Base-by-base conservation (phyloP, 805 yeast genomes). In the Cyberlindnera euphorbiae region DNA sequence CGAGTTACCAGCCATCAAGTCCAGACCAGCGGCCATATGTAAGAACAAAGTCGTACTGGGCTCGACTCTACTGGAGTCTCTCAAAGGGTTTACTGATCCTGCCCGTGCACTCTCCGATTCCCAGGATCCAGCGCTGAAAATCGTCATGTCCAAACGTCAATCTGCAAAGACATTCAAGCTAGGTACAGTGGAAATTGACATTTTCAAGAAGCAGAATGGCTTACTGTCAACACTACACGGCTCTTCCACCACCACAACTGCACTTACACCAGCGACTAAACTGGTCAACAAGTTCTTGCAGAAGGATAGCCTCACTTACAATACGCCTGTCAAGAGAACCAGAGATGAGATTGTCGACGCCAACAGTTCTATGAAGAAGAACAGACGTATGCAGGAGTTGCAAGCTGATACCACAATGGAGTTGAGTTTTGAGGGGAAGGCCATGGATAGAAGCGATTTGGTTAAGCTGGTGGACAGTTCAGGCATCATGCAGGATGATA, bases 381-480 rank as follows among this genome's bases (percentile, higher is more conserved):
- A 54, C 32, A 51, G 42, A 36, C 44, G 58, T 26, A 42, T 46
- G 38, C 23, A 30, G 1, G 42, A 35, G 14, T 11, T 41, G 5
- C 39, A 44, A 21, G 36, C 34, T 4, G 52, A 52, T 16, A 44
- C 58, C 2, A 47, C 59, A 2, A 60, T 64, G 53, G 72, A 66
- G 17, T 40, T 66, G 34, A 64, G 69, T 49, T 66, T 66, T 39
- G 72, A 66, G 44, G 72, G 72, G 8, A 66, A 66, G 40, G 72
- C 71, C 2, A 53, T 66, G 58, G 66, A 65, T 46, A 59, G 58
- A 35, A 62, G 62, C 38, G 72, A 66, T 46, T 45, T 64, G 11
- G 63, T 64, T 27, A 58, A 63, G 30, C 52, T 66, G 47, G 67
- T 66, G 5, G 70, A 66, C 38, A 58, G 59, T 31, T 56, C 59